Evolutionary conservation across 768 basidiomycete genomes (phyloP).

Genomic region (Rhizopogon sp.): DNA sequence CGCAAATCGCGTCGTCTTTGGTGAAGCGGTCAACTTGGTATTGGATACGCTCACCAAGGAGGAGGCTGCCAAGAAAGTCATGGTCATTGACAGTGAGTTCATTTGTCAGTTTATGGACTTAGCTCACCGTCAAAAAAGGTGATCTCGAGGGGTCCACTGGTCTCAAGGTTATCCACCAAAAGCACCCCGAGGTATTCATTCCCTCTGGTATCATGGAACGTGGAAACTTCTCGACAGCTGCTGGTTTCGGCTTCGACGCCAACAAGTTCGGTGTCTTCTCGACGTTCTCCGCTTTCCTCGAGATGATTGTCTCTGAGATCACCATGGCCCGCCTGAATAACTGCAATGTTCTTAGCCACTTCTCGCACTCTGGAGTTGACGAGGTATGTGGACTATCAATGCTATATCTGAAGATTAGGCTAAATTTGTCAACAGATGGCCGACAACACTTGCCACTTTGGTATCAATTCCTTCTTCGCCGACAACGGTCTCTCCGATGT

Average conservation of each 20-base stretch:
- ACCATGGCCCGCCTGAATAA: slow-evolving; percentile 92
- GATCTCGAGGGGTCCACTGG: slow-evolving; percentile 90
- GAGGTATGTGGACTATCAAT: slow-evolving; percentile 28
- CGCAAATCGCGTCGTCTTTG: slow-evolving; percentile 81
- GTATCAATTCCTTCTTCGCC: slow-evolving; percentile 82
- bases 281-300: slow-evolving; percentile 88
- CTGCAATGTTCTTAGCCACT: slow-evolving; percentile 84
- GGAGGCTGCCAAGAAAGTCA: slow-evolving; percentile 72
- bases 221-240: slow-evolving; percentile 78
- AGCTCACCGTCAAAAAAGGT: slow-evolving; percentile 32
- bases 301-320: slow-evolving; percentile 86
- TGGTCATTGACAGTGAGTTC: slow-evolving; percentile 78
- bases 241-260: slow-evolving; percentile 79
- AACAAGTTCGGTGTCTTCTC: slow-evolving; percentile 87
- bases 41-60: slow-evolving; percentile 72
- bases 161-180: slow-evolving; percentile 82
- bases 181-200: slow-evolving; percentile 84
- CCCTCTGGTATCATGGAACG: slow-evolving; percentile 87
- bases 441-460: slow-evolving; percentile 59
- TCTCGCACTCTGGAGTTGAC: slow-evolving; percentile 85
- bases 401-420: background rate
- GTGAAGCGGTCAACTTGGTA: slow-evolving; percentile 77
- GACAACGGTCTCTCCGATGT: slow-evolving; percentile 84
- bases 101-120: background rate
- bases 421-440: slow-evolving; percentile 38